Evolutionary conservation across 2,329 filamentous ascomycete species (phyloP).

Genomic region (Xylariaceae sp.): DNA sequence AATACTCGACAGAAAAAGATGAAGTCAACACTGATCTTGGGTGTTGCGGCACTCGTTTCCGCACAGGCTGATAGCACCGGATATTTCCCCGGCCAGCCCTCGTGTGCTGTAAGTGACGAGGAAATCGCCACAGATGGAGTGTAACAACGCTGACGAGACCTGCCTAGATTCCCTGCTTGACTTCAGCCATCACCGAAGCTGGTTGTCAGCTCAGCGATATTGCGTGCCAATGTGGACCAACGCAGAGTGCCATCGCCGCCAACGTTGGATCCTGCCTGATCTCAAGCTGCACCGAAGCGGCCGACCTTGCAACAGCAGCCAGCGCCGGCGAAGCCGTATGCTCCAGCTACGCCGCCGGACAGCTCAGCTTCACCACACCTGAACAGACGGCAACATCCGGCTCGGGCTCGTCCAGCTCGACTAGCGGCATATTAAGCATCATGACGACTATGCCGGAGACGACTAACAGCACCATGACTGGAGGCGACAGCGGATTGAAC

Average conservation of each 20-base stretch:
- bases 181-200: constrained; percentile 40
- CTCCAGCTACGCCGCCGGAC: constrained; percentile 27
- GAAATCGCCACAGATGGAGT: neutral
- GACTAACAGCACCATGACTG: constrained; percentile 7
- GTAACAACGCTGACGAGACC: neutral
- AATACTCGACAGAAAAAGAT: constrained; percentile 20
- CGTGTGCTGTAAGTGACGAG: constrained; percentile 33
- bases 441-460: constrained; percentile 7
- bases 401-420: neutral
- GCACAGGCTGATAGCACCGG: constrained; percentile 29
- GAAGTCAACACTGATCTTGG: constrained; percentile 27
- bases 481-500: constrained; percentile 7
- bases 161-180: constrained; percentile 43
- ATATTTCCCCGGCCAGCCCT: constrained; percentile 33
- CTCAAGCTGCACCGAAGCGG: constrained; percentile 27
- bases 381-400: constrained; percentile 1
- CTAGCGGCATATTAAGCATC: neutral
- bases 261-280: constrained; percentile 15
- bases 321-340: constrained; percentile 30
- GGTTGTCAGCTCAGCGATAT: constrained; percentile 44
- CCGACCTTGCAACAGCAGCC: constrained; percentile 29
- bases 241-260: constrained; percentile 30
- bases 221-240: constrained; percentile 46
- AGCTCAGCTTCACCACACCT: constrained; percentile 15
- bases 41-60: constrained; percentile 25